These are phyloP conservation scores for Brassica incana DNA, from an alignment of 345 rosid genomes.

Conservation along the genomic window DNA sequence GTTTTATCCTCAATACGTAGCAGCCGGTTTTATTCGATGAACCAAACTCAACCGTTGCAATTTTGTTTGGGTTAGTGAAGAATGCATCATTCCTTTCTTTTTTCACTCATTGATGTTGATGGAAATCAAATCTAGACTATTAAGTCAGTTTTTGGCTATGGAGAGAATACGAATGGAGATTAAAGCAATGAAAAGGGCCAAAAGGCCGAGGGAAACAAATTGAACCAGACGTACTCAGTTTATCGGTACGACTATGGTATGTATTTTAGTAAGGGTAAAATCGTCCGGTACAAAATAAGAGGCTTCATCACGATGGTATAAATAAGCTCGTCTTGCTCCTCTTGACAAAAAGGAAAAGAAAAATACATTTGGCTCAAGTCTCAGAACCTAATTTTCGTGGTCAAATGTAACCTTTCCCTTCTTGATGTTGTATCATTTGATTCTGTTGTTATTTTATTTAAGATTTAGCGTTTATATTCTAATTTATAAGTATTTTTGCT, in stretches of 20 bases:
- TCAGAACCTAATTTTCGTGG: background rate
- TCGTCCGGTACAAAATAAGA: background rate
- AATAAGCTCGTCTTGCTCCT: slow-evolving; percentile 20
- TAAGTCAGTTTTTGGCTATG: background rate
- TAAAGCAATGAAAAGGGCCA: background rate
- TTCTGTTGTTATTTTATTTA: background rate
- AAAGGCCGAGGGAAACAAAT: background rate
- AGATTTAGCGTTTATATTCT: background rate
- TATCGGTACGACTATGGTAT: background rate
- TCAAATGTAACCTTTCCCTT: background rate
- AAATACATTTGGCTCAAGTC: background rate
- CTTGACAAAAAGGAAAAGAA: background rate
- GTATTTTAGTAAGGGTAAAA: slow-evolving; percentile 9
- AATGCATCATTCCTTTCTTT: background rate
- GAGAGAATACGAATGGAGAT: background rate
- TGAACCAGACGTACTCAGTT: background rate
- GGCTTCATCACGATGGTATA: background rate
- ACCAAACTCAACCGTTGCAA: background rate
- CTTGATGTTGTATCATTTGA: background rate
- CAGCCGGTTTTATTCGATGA: background rate
- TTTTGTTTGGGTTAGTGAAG: background rate
- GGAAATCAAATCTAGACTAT: background rate
- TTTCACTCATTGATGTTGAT: background rate
- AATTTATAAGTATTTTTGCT: background rate
- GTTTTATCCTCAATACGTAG: background rate